Evolutionary conservation across 805 yeast species (phyloP).

Genomic region (Metschnikowia picachoensis): DNA sequence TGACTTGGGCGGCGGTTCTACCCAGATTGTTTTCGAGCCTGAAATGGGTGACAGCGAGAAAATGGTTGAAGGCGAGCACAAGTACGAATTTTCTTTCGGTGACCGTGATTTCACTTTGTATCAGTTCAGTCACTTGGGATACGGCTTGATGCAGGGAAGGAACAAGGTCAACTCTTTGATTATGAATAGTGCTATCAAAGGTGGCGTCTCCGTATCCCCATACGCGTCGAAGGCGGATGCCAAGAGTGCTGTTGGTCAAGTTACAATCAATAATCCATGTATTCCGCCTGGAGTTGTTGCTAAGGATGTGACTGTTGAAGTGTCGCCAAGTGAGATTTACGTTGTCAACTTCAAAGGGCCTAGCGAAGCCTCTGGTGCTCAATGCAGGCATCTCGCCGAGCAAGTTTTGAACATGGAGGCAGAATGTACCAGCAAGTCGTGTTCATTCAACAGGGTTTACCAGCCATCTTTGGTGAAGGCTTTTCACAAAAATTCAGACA

Average conservation of each 20-base stretch:
- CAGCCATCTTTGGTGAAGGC: constrained; percentile 87
- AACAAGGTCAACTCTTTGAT: constrained; percentile 69
- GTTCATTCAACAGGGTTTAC: constrained; percentile 96
- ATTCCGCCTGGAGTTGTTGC: constrained; percentile 72
- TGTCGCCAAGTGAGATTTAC: constrained; percentile 42
- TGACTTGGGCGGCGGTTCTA: constrained; percentile 97
- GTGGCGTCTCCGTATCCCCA: constrained; percentile 22
- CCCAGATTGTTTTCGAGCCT: constrained; percentile 98
- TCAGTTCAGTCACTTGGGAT: constrained; percentile 93
- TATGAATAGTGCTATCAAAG: constrained; percentile 46
- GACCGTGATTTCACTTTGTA: constrained; percentile 75
- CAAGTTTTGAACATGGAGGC: constrained; percentile 76
- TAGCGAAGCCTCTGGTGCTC: constrained; percentile 59
- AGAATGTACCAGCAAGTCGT: constrained; percentile 70
- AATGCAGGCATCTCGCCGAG: constrained; percentile 86
- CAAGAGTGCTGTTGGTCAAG: constrained; percentile 38
- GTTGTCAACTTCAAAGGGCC: constrained; percentile 67
- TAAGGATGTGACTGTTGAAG: constrained; percentile 56
- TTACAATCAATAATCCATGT: constrained; percentile 73
- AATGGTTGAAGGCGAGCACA: constrained; percentile 85
- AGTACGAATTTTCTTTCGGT: constrained; percentile 76
- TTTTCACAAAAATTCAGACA: constrained; percentile 68
- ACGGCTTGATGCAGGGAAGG: constrained; percentile 93
- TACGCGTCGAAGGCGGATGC: constrained; percentile 27
- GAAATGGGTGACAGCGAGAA: constrained; percentile 52